phyloP scores from a whole-genome alignment of 2,329 filamentous ascomycete genomes.

The Cladophialophora psammophila region DNA sequence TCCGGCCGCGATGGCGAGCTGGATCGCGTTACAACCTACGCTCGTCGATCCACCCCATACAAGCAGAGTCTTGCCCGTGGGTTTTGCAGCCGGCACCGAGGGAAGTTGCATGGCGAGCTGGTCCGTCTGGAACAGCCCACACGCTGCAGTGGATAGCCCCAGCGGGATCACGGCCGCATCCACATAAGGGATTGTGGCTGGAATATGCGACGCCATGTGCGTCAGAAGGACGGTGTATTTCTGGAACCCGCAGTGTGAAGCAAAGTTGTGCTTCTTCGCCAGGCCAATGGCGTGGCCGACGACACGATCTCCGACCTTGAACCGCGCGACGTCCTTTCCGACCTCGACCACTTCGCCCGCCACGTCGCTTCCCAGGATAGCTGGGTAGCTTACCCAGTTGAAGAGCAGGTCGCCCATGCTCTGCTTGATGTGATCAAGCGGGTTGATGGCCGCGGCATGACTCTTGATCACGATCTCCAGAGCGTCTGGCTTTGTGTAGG shows the following conservation, averaged over 20 bases:
- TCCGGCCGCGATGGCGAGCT: constrained; percentile 51
- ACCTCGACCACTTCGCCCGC: constrained; percentile 57
- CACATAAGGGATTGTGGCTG: constrained; percentile 44
- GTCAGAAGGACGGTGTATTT: constrained; percentile 40
- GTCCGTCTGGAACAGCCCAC: constrained; percentile 44
- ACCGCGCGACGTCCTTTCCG: constrained; percentile 54
- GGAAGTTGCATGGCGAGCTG: constrained; percentile 41
- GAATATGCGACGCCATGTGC: constrained; percentile 42
- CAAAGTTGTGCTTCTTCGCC: constrained; percentile 40
- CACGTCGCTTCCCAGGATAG: constrained; percentile 52
- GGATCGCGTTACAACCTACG: constrained; percentile 52
- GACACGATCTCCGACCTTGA: constrained; percentile 56
- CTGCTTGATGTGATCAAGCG: constrained; percentile 48
- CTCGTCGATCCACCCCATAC: constrained; percentile 55
- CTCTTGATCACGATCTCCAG: constrained; percentile 42
- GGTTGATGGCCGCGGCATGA: constrained; percentile 42
- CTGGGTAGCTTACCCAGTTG: constrained; percentile 46
- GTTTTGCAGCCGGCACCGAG: constrained; percentile 10
- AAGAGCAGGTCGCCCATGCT: constrained; percentile 37
- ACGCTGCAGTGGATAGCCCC: constrained; percentile 45
- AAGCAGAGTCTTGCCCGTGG: constrained; percentile 37
- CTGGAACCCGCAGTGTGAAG: constrained; percentile 50
- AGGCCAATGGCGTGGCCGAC: constrained; percentile 42
- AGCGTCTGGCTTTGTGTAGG: constrained; percentile 28
- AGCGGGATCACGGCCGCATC: constrained; percentile 48